A percentile compares a stretch with the other conserved stretches of the same genome.
phyloP scores from a whole-genome alignment of 2,329 filamentous ascomycete genomes.

The Monilinia fructigena region DNA sequence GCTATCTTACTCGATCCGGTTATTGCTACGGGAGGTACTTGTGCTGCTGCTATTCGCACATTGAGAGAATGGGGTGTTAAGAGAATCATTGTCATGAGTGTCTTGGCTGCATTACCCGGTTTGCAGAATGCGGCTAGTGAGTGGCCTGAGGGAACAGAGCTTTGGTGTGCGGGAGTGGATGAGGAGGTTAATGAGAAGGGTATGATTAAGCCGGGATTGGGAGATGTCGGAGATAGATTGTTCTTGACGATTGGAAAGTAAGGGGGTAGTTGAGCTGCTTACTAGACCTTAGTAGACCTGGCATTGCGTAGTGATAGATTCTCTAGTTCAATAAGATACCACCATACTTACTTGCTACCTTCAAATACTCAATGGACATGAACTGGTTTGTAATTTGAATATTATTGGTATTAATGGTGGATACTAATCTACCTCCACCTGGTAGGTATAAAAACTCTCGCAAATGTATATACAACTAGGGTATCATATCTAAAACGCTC shows the following conservation, averaged over 20 bases:
- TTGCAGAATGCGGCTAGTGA: constrained; percentile 67
- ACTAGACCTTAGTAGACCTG: neutral
- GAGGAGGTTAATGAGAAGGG: constrained; percentile 69
- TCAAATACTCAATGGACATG: neutral
- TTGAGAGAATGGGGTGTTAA: constrained; percentile 89
- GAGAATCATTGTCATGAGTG: constrained; percentile 70
- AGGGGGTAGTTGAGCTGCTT: neutral
- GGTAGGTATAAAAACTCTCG: constrained; percentile 12
- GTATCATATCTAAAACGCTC: constrained; percentile 24
- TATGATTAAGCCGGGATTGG: constrained; percentile 88
- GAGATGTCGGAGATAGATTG: constrained; percentile 86
- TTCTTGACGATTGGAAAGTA: constrained; percentile 87
- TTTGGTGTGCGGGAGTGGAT: constrained; percentile 84
- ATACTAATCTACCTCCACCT: constrained; percentile 23
- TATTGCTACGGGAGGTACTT: constrained; percentile 90
- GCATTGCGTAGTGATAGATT: constrained; percentile 6
- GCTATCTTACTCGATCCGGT: constrained; percentile 89
- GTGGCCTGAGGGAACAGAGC: constrained; percentile 74
- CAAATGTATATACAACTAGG: constrained; percentile 25
- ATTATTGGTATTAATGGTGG: constrained; percentile 21
- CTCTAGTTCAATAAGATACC: constrained; percentile 18
- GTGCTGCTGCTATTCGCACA: constrained; percentile 84
- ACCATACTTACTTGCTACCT: neutral
- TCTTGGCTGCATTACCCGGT: constrained; percentile 73
- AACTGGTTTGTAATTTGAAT: neutral